These are phyloP conservation scores for Calonectria multiphialidica DNA, from an alignment of 2,329 filamentous ascomycete genomes.

Conservation along the genomic window DNA sequence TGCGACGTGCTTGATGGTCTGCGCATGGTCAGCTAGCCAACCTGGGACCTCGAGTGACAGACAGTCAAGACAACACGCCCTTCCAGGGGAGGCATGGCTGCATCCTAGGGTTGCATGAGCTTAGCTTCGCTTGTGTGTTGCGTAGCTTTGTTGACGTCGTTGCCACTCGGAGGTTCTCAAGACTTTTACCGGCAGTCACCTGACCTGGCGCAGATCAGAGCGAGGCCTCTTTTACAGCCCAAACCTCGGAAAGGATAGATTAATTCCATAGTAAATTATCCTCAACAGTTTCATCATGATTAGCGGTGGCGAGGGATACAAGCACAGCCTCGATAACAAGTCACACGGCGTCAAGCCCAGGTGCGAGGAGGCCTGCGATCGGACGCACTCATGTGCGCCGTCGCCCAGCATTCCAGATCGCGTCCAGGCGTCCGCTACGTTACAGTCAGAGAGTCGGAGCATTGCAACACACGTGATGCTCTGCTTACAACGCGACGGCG, in stretches of 20 bases:
- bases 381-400: neutral
- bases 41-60: slow-evolving; percentile 33
- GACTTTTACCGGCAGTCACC: neutral
- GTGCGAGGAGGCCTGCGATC: neutral
- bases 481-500: neutral
- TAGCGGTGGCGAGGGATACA: neutral
- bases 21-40: slow-evolving; percentile 25
- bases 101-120: neutral
- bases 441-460: neutral
- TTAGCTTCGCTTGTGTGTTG: neutral
- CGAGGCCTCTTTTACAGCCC: slow-evolving; percentile 14
- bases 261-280: neutral
- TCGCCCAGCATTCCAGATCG: neutral
- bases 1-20: neutral
- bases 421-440: neutral
- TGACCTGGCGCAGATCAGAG: neutral
- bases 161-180: neutral
- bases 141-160: slow-evolving; percentile 9
- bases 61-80: neutral
- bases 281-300: slow-evolving; percentile 7
- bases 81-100: slow-evolving; percentile 10
- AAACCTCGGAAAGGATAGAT: neutral
- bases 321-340: neutral
- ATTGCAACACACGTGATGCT: neutral
- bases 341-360: neutral